Percentiles rank a stretch among this genome's conserved stretches.
Evolutionary conservation across 2,329 filamentous ascomycete genomes (phyloP).

Genomic region (Hypocreales sp.): DNA sequence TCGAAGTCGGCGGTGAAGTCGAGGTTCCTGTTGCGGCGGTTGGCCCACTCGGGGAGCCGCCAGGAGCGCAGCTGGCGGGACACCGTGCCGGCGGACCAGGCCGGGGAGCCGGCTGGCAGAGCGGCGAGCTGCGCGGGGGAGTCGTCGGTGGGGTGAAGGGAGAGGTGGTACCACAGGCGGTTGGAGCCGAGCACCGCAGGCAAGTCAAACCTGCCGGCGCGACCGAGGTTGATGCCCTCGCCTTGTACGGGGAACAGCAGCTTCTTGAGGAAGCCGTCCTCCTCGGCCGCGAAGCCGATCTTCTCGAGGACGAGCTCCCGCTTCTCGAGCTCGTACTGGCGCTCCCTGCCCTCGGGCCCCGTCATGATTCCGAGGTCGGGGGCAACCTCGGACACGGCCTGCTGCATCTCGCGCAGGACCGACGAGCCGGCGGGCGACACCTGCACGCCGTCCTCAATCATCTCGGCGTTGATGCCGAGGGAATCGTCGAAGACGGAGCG

Average conservation of each 20-base stretch:
- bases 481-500: slow-evolving; percentile 84
- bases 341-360: slow-evolving; percentile 51
- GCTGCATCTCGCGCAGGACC: slow-evolving; percentile 74
- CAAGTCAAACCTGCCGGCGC: slow-evolving; percentile 65
- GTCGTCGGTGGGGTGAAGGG: slow-evolving; percentile 82
- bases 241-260: slow-evolving; percentile 66
- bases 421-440: slow-evolving; percentile 61
- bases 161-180: slow-evolving; percentile 89
- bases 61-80: slow-evolving; percentile 87
- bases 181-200: slow-evolving; percentile 61
- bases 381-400: slow-evolving; percentile 60
- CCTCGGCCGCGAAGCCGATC: slow-evolving; percentile 65
- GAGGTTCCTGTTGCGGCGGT: slow-evolving; percentile 74
- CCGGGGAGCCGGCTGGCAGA: slow-evolving; percentile 55
- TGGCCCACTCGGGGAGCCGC: slow-evolving; percentile 93
- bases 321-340: slow-evolving; percentile 66
- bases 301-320: slow-evolving; percentile 76
- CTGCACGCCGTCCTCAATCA: slow-evolving; percentile 90
- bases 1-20: slow-evolving; percentile 98
- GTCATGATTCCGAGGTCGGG: slow-evolving; percentile 64
- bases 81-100: slow-evolving; percentile 86
- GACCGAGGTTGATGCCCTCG: slow-evolving; percentile 68
- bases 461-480: slow-evolving; percentile 89
- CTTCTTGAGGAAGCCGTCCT: slow-evolving; percentile 67
- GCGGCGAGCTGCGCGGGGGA: slow-evolving; percentile 59